Conservation (phyloP, 2,329 filamentous ascomycete genomes). For the Juglanconis oblonga region DNA sequence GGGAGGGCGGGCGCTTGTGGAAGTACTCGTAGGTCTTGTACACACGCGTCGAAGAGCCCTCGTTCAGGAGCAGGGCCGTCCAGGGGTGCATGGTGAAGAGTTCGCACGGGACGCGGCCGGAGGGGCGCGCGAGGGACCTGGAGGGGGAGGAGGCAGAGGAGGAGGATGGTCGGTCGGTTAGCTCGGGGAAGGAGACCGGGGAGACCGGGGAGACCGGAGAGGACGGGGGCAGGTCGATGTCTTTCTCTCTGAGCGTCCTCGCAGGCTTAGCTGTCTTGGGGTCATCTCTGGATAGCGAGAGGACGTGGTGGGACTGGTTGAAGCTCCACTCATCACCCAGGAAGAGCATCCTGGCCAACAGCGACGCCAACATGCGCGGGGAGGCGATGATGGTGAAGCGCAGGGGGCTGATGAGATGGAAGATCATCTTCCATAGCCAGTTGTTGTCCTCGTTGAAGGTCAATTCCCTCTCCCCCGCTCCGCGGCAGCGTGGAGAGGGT, state of each 20-base stretch:
- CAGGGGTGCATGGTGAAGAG: slow-evolving; percentile 63
- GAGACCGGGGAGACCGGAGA: neutral
- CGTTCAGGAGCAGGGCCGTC: slow-evolving; percentile 66
- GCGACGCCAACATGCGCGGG: slow-evolving; percentile 57
- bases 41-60: slow-evolving; percentile 69
- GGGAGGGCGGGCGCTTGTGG: slow-evolving; percentile 59
- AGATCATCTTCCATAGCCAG: slow-evolving; percentile 55
- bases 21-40: slow-evolving; percentile 73
- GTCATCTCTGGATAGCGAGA: slow-evolving; percentile 42
- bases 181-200: neutral
- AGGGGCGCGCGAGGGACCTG: neutral
- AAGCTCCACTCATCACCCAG: slow-evolving; percentile 62
- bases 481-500: neutral
- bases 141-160: slow-evolving; percentile 1
- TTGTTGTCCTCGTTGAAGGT: slow-evolving; percentile 30
- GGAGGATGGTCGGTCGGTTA: neutral
- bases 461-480: slow-evolving; percentile 21
- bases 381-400: slow-evolving; percentile 58
- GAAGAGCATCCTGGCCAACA: slow-evolving; percentile 56
- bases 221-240: neutral
- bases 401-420: slow-evolving; percentile 50
- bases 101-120: slow-evolving; percentile 26
- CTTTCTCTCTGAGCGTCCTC: neutral
- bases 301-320: slow-evolving; percentile 58
- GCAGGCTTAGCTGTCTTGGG: neutral